phyloP scores from a whole-genome alignment of 208 protist species.

The Borovskyia barvae region DNA sequence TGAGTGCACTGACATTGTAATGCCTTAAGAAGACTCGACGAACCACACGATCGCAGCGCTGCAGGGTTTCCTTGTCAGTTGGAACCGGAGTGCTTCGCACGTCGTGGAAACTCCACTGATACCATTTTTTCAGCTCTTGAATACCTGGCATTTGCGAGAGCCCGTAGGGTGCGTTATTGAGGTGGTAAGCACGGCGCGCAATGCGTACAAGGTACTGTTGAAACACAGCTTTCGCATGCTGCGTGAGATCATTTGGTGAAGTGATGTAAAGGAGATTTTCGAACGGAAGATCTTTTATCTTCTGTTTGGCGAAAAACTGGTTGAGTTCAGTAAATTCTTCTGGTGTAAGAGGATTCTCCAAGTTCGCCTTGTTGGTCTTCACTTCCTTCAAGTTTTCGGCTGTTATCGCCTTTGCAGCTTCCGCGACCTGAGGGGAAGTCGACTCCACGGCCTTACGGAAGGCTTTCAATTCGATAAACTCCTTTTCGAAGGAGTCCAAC shows the following conservation, averaged over 20 bases:
- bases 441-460: conserved; percentile 66
- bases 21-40: conserved; percentile 64
- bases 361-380: conserved; percentile 18
- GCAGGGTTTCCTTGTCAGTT: conserved; percentile 22
- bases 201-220: conserved; percentile 66
- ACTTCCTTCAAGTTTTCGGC: conserved; percentile 30
- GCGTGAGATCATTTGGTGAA: conserved; percentile 43
- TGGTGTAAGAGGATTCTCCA: conserved; percentile 48
- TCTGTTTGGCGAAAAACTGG: conserved; percentile 70
- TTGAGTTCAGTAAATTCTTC: conserved; percentile 74
- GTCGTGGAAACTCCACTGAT: conserved; percentile 81
- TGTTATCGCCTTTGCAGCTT: conserved; percentile 34
- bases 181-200: conserved; percentile 31
- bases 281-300: conserved; percentile 26
- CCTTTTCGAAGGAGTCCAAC: conserved; percentile 71
- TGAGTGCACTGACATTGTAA: conserved; percentile 53
- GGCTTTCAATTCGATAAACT: conserved; percentile 69
- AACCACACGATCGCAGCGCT: conserved; percentile 53
- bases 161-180: conserved; percentile 57
- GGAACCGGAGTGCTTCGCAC: conserved; percentile 44
- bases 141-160: conserved; percentile 74
- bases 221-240: conserved; percentile 42
- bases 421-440: conserved; percentile 49
- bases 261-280: conserved; percentile 58
- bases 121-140: conserved; percentile 56